A percentile compares a stretch with the other conserved stretches of the same genome.
These are phyloP conservation scores for Amylocarpus encephaloides DNA, from an alignment of 2,329 filamentous ascomycete species.

Conservation along the genomic window DNA sequence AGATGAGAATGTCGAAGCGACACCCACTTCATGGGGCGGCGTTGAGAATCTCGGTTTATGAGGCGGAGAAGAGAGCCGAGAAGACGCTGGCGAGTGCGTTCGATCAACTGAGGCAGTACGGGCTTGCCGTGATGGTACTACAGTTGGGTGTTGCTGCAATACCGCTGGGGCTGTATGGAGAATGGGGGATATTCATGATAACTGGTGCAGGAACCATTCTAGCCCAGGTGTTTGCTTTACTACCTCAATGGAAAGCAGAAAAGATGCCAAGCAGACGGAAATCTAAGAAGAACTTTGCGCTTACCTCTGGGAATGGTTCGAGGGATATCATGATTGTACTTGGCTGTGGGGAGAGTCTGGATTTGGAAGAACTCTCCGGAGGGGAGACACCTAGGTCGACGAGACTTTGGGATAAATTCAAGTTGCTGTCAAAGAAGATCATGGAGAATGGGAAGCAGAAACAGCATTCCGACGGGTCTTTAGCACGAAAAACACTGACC, in stretches of 20 bases:
- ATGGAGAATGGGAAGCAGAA: too few relatives aligned
- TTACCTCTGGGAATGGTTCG: slow-evolving; percentile 38
- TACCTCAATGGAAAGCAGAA: slow-evolving; percentile 39
- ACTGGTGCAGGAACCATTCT: slow-evolving; percentile 35
- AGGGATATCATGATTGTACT: slow-evolving; percentile 37
- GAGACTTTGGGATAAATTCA: neutral
- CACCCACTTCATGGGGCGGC: neutral
- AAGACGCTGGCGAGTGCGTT: neutral
- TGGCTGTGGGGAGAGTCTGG: slow-evolving; percentile 31
- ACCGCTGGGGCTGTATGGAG: slow-evolving; percentile 6
- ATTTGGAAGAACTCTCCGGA: slow-evolving; percentile 36
- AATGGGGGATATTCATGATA: slow-evolving; percentile 34
- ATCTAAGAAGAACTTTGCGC: slow-evolving; percentile 18
- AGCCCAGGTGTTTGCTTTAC: slow-evolving; percentile 28
- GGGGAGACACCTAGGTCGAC: slow-evolving; percentile 11
- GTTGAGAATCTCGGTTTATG: neutral
- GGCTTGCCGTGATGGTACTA: slow-evolving; percentile 23
- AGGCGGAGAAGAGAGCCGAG: neutral
- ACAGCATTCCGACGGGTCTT: too few relatives aligned
- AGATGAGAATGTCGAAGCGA: neutral
- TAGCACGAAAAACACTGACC: too few relatives aligned
- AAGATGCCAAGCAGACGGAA: slow-evolving; percentile 25
- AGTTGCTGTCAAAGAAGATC: slow-evolving; percentile 11
- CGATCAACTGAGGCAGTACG: neutral
- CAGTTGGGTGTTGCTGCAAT: slow-evolving; percentile 17